Conservation (phyloP, 2,329 filamentous ascomycete species). For the Hortaea werneckii region DNA sequence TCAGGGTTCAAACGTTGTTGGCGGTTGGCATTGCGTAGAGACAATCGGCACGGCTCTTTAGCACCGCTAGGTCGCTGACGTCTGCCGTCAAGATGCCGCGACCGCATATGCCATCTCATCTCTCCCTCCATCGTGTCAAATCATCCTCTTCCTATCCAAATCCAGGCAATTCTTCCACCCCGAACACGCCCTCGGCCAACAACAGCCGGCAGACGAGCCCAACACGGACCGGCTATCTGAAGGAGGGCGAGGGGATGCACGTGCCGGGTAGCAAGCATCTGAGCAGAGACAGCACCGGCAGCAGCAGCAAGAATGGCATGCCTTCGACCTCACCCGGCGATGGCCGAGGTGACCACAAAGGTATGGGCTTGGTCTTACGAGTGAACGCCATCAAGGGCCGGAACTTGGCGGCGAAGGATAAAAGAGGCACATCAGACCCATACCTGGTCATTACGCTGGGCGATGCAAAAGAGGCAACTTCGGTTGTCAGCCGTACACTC, state of each 20-base stretch:
- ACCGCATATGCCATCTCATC: constrained; percentile 21
- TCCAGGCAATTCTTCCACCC: constrained; percentile 5
- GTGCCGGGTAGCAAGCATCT: not conserved
- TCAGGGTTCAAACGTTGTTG: too few relatives aligned
- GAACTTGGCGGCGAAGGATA: constrained; percentile 86
- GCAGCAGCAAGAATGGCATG: not conserved
- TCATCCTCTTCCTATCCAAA: constrained; percentile 8
- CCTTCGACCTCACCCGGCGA: not conserved
- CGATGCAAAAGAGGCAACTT: constrained; percentile 76
- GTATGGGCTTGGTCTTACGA: constrained; percentile 22
- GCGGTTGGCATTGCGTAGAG: too few relatives aligned
- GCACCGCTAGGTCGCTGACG: too few relatives aligned
- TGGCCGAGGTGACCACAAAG: constrained; percentile 21
- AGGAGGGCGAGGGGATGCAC: not conserved
- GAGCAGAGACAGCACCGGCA: not conserved
- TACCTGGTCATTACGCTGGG: constrained; percentile 84
- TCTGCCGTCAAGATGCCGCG: constrained; percentile 15
- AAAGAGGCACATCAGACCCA: constrained; percentile 85
- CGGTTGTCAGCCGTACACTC: constrained; percentile 78
- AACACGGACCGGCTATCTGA: constrained; percentile 1
- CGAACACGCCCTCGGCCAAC: constrained; percentile 11
- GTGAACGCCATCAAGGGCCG: constrained; percentile 43
- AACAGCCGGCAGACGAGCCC: constrained; percentile 14
- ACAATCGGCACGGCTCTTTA: too few relatives aligned
- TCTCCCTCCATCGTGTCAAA: constrained; percentile 23